Conservation (phyloP, 2,329 filamentous ascomycete genomes). For the Celoporthe dispersa region DNA sequence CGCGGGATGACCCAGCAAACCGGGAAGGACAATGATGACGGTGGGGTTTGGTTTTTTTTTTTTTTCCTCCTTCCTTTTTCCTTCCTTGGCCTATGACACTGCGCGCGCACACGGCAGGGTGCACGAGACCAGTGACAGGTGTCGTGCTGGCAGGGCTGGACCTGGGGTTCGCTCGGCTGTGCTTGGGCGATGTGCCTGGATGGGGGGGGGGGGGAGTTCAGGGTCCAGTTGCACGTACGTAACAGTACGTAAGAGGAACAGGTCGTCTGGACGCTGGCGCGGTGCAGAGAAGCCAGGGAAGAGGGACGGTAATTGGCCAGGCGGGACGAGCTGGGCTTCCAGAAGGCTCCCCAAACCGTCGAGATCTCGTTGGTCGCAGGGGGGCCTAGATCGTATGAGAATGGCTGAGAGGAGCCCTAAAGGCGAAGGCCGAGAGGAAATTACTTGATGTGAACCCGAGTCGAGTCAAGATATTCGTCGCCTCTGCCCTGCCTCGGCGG, state of each 20-base stretch:
- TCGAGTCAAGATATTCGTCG: neutral
- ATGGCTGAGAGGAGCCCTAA: neutral
- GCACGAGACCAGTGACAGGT: constrained; percentile 9
- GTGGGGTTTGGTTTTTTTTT: constrained; percentile 1
- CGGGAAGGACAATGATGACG: constrained; percentile 22
- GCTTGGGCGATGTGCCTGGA: neutral
- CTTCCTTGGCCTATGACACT: neutral
- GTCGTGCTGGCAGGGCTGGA: constrained; percentile 5
- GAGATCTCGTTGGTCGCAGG: constrained; percentile 8
- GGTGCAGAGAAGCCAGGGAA: constrained; percentile 17
- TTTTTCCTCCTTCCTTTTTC: too few relatives aligned
- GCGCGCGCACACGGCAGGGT: neutral
- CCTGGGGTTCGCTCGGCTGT: constrained; percentile 1
- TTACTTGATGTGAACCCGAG: neutral
- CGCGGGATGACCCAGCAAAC: constrained; percentile 21
- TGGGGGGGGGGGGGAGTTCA: constrained; percentile 11
- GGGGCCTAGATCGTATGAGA: constrained; percentile 13
- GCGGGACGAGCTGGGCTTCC: constrained; percentile 23
- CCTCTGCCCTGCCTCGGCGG: neutral
- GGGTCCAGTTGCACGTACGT: constrained; percentile 37
- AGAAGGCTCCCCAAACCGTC: constrained; percentile 10
- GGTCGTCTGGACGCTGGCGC: constrained; percentile 17
- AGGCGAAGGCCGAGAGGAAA: constrained; percentile 9
- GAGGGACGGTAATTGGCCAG: constrained; percentile 19
- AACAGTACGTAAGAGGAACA: constrained; percentile 37